These are phyloP conservation scores for Boletellus ananas DNA, from an alignment of 768 basidiomycete genomes.

Conservation along the genomic window DNA sequence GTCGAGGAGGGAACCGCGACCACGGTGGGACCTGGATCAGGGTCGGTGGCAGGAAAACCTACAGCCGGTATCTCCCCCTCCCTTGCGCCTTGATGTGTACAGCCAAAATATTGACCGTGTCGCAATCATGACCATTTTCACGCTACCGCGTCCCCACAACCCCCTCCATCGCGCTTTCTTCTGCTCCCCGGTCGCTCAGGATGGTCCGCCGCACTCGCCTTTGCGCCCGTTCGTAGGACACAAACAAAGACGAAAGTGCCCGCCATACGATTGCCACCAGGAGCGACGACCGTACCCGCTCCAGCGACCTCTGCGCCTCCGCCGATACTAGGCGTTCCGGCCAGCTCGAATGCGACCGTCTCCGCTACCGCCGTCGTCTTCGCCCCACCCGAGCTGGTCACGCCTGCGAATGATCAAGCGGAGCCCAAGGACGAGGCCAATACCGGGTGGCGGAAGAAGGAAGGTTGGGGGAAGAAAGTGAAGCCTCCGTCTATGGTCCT, in stretches of 20 bases:
- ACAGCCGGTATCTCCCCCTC: constrained; percentile 55
- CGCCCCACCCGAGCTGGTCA: constrained; percentile 61
- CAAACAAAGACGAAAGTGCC: constrained; percentile 56
- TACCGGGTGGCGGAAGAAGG: constrained; percentile 39
- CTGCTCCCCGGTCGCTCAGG: constrained; percentile 36
- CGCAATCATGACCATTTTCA: constrained; percentile 31
- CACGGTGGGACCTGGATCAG: constrained; percentile 26
- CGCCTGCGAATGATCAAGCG: constrained; percentile 20
- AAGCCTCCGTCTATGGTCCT: constrained; percentile 89
- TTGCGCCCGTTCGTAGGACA: constrained; percentile 74
- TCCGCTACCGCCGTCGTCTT: constrained; percentile 65
- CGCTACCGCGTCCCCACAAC: constrained; percentile 6
- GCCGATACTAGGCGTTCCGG: constrained; percentile 31
- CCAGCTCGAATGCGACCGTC: constrained; percentile 28
- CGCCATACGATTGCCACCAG: constrained; percentile 37
- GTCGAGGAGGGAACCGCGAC: constrained; percentile 25
- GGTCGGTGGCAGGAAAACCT: constrained; percentile 40
- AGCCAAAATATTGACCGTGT: constrained; percentile 36
- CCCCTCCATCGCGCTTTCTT: too few relatives aligned
- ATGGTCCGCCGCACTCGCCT: constrained; percentile 88
- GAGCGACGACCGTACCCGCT: constrained; percentile 47
- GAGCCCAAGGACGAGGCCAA: constrained; percentile 27
- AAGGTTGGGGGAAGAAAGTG: constrained; percentile 84
- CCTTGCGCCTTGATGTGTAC: constrained; percentile 36
- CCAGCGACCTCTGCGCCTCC: constrained; percentile 37